A percentile compares a stretch with the other conserved stretches of the same genome.
phyloP scores from a whole-genome alignment of 345 rosid genomes.

The Arabis alpina region DNA sequence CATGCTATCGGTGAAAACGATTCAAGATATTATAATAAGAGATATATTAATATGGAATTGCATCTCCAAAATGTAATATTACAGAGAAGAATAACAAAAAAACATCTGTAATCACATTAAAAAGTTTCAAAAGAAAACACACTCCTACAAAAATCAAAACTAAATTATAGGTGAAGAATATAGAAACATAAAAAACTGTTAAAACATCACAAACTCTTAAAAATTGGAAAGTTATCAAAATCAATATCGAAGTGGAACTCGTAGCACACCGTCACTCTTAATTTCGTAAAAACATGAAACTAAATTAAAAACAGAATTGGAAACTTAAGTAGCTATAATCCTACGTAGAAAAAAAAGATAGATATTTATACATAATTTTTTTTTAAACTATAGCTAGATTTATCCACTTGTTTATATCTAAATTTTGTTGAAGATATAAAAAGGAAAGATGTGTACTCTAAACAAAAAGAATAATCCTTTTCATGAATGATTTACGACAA shows the following conservation, averaged over 20 bases:
- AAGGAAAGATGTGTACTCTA: neutral
- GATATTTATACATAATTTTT: neutral
- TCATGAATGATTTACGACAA: neutral
- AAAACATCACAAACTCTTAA: no score
- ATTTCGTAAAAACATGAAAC: neutral
- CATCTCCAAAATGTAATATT: no score
- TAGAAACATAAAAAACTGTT: no score
- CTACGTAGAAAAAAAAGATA: neutral
- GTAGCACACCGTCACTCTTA: slow-evolving; percentile 1
- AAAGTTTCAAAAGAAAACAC: no score
- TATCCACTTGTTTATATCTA: neutral
- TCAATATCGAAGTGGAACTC: neutral
- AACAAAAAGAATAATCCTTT: neutral
- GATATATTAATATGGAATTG: no score
- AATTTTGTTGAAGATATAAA: neutral
- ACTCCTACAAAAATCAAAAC: no score
- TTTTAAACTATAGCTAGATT: neutral
- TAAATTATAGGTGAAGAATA: no score
- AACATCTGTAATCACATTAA: no score
- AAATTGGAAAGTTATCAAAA: neutral
- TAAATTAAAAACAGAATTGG: neutral
- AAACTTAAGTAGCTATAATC: neutral
- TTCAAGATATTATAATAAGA: no score
- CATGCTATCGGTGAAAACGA: no score
- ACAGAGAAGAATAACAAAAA: no score